A percentile compares a stretch with the other conserved stretches of the same genome.
Evolutionary conservation across 2,329 filamentous ascomycete species (phyloP).

Genomic region (Cytospora piceae): DNA sequence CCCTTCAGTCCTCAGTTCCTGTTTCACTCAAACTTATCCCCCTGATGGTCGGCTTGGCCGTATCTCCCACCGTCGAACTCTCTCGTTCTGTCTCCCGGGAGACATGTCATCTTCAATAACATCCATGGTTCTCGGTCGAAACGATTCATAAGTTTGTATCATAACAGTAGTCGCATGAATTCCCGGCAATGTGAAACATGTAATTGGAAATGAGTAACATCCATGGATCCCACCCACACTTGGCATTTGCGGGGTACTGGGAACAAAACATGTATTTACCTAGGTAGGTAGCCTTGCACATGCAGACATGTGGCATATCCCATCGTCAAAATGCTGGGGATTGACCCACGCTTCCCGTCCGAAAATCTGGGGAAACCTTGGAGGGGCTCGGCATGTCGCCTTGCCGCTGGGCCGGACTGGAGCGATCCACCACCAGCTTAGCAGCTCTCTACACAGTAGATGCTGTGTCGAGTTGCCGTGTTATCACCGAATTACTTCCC

Average conservation of each 20-base stretch:
- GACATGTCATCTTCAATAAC: neutral
- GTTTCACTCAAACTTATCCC: neutral
- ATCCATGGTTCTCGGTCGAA: neutral
- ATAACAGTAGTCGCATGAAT: neutral
- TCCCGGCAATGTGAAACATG: constrained; percentile 6
- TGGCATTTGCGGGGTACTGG: constrained; percentile 17
- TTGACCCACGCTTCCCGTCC: constrained; percentile 23
- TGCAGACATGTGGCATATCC: constrained; percentile 1
- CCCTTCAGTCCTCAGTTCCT: neutral
- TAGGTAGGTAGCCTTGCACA: neutral
- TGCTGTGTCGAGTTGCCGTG: neutral
- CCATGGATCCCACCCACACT: too few species aligned
- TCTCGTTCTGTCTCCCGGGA: neutral
- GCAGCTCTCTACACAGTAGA: neutral
- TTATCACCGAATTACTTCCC: constrained; percentile 14
- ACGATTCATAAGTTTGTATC: neutral
- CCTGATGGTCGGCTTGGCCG: neutral
- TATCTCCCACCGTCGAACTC: neutral
- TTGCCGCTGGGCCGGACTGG: neutral
- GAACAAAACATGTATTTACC: neutral
- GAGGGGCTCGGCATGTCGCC: neutral
- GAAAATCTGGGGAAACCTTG: constrained; percentile 22
- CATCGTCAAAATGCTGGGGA: constrained; percentile 1
- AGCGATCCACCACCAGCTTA: neutral
- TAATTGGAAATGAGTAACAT: neutral